Evolutionary conservation across 805 yeast species (phyloP).

Genomic region (Saturnispora quitensis): DNA sequence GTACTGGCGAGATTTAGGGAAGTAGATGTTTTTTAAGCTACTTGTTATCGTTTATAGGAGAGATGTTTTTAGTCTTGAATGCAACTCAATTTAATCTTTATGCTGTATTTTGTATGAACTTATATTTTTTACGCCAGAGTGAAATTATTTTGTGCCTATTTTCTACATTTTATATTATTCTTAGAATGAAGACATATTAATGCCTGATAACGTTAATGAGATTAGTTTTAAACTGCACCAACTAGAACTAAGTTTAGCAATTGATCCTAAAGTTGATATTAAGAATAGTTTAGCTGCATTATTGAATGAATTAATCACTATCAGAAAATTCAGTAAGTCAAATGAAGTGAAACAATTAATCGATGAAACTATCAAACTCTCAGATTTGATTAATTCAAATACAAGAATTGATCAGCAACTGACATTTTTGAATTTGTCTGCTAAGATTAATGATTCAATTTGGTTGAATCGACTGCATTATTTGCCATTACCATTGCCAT

Average conservation of each 20-base stretch:
- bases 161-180: not conserved
- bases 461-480: not conserved
- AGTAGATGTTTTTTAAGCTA: not conserved
- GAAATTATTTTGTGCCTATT: not conserved
- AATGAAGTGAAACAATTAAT: not conserved
- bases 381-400: not conserved
- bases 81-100: not conserved
- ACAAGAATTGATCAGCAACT: not conserved
- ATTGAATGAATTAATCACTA: not conserved
- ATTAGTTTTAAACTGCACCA: not conserved
- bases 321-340: not conserved
- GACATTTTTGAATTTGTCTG: not conserved
- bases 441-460: not conserved
- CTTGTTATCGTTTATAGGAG: not conserved
- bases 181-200: not conserved
- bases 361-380: not conserved
- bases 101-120: not conserved
- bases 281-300: not conserved
- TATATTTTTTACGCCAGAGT: not conserved
- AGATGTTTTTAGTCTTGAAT: not conserved
- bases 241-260: not conserved
- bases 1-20: slow-evolving; percentile 10
- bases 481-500: slow-evolving; percentile 1
- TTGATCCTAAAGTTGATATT: not conserved
- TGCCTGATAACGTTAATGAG: not conserved